Percentiles rank a stretch among this genome's conserved stretches.
phyloP scores from a whole-genome alignment of 2,329 filamentous ascomycete species.

The Atkinsonella texensis region DNA sequence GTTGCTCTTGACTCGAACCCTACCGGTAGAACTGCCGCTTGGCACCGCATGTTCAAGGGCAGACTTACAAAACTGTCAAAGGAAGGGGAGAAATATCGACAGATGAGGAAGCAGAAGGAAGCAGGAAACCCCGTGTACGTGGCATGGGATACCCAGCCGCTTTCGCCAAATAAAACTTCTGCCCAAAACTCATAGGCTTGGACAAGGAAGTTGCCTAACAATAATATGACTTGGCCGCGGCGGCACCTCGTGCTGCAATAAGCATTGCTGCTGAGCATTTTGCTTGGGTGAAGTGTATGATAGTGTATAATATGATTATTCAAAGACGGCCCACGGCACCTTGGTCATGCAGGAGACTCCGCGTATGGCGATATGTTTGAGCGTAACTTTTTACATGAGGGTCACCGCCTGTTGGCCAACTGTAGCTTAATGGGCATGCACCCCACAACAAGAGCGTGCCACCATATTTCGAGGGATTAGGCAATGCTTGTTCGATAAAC shows the following conservation, averaged over 20 bases:
- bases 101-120: slow-evolving; percentile 39
- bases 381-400: no score
- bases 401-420: no score
- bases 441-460: no score
- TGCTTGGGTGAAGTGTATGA: background rate
- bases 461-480: background rate
- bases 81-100: slow-evolving; percentile 47
- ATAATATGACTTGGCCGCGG: background rate
- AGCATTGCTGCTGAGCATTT: background rate
- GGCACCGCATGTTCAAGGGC: slow-evolving; percentile 35
- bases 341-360: background rate
- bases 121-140: slow-evolving; percentile 33
- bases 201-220: background rate
- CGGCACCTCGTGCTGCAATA: background rate
- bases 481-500: background rate
- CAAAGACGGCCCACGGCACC: background rate
- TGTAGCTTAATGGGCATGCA: no score
- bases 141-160: slow-evolving; percentile 27
- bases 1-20: slow-evolving; percentile 30
- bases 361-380: background rate
- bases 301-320: slow-evolving; percentile 1
- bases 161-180: slow-evolving; percentile 6
- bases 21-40: slow-evolving; percentile 26
- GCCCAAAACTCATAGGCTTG: background rate
- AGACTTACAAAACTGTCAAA: slow-evolving; percentile 29